phyloP scores from a whole-genome alignment of 495 filamentous ascomycete genomes.

The Xylaria sp. region DNA sequence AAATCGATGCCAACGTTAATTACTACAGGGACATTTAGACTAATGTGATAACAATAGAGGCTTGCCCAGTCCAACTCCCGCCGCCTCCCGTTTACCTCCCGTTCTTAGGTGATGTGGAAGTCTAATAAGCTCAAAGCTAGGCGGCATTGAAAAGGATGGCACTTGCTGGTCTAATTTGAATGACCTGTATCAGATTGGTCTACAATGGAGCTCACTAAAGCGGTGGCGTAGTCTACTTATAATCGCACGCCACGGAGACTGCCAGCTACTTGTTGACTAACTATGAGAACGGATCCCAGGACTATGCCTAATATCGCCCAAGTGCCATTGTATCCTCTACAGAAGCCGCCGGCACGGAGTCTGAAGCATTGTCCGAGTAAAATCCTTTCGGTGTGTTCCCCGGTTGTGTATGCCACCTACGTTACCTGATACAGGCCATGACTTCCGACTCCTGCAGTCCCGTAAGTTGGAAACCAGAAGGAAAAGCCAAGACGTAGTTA shows the following conservation, averaged over 20 bases:
- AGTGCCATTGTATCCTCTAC: not conserved
- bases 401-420: not conserved
- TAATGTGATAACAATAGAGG: not conserved
- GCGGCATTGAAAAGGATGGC: not conserved
- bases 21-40: not conserved
- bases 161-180: not conserved
- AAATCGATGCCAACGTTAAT: not conserved
- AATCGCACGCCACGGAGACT: not conserved
- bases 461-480: not conserved
- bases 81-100: not conserved
- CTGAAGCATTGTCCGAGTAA: not conserved
- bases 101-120: not conserved
- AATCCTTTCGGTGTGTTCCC: not conserved
- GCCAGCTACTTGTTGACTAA: not conserved
- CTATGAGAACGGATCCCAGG: not conserved
- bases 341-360: not conserved
- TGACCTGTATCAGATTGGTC: not conserved
- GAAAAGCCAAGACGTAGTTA: not conserved
- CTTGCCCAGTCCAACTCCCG: not conserved
- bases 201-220: not conserved
- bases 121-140: constrained; percentile 3
- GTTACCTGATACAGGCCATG: not conserved
- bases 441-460: not conserved
- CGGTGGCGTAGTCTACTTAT: not conserved
- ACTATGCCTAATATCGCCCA: not conserved